These are phyloP conservation scores for Pythium sp. DNA, from an alignment of 352 stramenopile species.

Conservation along the genomic window DNA sequence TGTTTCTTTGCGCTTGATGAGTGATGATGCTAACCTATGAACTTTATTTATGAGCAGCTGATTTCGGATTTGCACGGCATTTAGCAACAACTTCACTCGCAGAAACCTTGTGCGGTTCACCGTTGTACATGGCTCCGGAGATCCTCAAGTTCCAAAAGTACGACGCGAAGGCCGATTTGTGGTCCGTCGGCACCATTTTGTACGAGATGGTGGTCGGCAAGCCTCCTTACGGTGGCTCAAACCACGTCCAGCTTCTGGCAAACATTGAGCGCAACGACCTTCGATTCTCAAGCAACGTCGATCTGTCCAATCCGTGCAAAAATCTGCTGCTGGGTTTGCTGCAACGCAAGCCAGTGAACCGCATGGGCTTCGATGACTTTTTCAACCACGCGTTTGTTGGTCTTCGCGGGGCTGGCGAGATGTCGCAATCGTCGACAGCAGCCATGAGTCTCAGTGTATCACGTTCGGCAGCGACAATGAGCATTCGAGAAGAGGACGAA, in stretches of 20 bases:
- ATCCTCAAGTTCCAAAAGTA: conserved; percentile 95
- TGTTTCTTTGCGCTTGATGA: conserved; percentile 10
- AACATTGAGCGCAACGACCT: conserved; percentile 93
- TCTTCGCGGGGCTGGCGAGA: conserved; percentile 12
- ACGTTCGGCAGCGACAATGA: conserved; percentile 27
- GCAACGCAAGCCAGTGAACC: conserved; percentile 79
- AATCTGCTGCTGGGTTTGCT: conserved; percentile 76
- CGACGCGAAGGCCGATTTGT: conserved; percentile 96
- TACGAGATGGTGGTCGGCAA: conserved; percentile 95
- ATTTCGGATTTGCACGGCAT: conserved; percentile 97
- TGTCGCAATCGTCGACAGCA: conserved; percentile 13
- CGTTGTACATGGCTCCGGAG: conserved; percentile 98
- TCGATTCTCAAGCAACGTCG: conserved; percentile 77
- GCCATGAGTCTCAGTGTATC: conserved; percentile 21
- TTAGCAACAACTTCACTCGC: conserved; percentile 90
- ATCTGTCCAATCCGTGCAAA: conserved; percentile 80
- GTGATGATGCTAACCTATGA: too few species aligned
- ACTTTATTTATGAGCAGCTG: conserved; percentile 43
- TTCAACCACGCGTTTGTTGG: conserved; percentile 75
- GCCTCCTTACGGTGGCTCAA: conserved; percentile 93
- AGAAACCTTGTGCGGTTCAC: conserved; percentile 94
- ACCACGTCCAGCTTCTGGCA: conserved; percentile 92
- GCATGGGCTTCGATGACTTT: conserved; percentile 92
- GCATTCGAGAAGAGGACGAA: conserved; percentile 64
- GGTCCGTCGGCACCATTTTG: conserved; percentile 94